A percentile compares a stretch with the other conserved stretches of the same genome.
phyloP scores from a whole-genome alignment of 352 stramenopile species.

The Phytopythium litorale region DNA sequence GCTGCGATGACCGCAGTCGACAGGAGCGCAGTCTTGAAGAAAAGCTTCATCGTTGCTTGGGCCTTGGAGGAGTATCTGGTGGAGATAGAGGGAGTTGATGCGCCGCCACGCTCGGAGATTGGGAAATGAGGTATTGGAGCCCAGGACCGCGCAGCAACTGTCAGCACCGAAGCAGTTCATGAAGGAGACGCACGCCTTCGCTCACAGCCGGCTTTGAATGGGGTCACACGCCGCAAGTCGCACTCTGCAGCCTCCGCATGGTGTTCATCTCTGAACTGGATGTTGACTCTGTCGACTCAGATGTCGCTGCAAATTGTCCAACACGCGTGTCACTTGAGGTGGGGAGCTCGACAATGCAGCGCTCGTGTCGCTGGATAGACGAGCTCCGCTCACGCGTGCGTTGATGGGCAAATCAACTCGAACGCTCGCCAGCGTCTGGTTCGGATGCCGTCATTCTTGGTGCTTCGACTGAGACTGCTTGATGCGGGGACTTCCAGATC shows the following conservation, averaged over 20 bases:
- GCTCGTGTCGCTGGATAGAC: neutral
- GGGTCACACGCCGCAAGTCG: neutral
- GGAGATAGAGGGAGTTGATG: neutral
- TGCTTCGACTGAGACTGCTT: no score
- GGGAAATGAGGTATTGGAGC: neutral
- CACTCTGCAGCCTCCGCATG: neutral
- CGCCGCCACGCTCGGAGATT: neutral
- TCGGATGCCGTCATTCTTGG: neutral
- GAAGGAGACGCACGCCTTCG: neutral
- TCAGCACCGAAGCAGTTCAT: neutral
- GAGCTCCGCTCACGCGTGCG: neutral
- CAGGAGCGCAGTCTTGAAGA: conserved; percentile 6
- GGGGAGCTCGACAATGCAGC: neutral
- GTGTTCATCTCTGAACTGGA: neutral
- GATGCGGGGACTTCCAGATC: neutral
- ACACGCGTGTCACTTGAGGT: neutral
- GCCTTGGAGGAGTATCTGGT: neutral
- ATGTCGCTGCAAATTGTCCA: neutral
- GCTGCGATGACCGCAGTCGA: neutral
- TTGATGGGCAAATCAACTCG: neutral
- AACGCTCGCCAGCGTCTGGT: neutral
- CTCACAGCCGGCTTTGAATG: neutral
- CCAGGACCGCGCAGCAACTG: neutral
- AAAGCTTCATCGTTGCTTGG: neutral
- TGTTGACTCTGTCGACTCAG: neutral